Evolutionary conservation across 1,284 basidiomycete genomes (phyloP), one percentile per base, ranked within the genome.

Genomic region (Golubevia sp.): DNA sequence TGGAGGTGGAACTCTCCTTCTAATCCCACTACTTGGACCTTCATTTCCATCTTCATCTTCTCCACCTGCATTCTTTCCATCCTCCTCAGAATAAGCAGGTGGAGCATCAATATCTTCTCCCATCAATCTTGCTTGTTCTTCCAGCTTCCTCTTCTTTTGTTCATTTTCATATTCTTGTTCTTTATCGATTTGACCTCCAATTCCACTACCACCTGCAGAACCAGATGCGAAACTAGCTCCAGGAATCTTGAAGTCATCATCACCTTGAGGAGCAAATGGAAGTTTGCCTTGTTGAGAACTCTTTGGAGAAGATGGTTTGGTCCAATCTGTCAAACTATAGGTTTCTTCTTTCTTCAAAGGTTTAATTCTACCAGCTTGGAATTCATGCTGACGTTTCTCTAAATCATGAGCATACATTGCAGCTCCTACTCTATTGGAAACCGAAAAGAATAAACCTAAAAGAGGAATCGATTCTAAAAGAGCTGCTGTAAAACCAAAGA

Each of bases 341-440:
- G 58, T 63, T 26, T 73, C 59, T 2, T 59, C 38, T 23, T 23
- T 23, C 6, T 15, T 25, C 18, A 74, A 52, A 15, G 44, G 61
- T 11, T 56, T 25, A 20, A 70, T 11, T 56, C 66, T 56, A 24
- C 73, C 73, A 5, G 34, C 2, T 8, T 67, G 69, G 56, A 76
- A 59, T 5, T 52, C 55, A 49, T 78, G 75, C 61, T 83, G 80
- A 3, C 79, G 67, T 59, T 83, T 83, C 57, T 83, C 81, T 13
- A 83, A 63, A 57, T 83, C 81, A 63, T 80, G 77, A 1, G 79
- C 77, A 71, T 78, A 81, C 76, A 79, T 79, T 13, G 51, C 81
- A 1, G 81, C 81, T 5, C 81, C 81, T 61, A 83, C 79, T 2
- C 73, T 74, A 62, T 83, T 83, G 23, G 73, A 76, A 54, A 83